Evolutionary conservation across 208 protist genomes (phyloP).

Genomic region (Leishmania lainsoni): DNA sequence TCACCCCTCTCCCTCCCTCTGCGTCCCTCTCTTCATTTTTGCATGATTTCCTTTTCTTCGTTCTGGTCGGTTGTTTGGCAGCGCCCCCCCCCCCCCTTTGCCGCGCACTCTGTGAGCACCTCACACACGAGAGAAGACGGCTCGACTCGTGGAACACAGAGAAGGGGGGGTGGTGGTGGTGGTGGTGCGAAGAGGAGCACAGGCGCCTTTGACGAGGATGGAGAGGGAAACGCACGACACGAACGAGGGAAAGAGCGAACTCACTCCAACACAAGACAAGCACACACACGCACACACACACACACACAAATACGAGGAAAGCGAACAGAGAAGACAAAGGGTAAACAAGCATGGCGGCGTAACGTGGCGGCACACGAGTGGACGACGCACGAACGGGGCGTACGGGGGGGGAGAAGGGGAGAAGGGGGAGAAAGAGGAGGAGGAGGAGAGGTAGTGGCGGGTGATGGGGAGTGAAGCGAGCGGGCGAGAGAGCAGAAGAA

Average conservation of each 20-base stretch:
- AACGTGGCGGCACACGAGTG: neutral
- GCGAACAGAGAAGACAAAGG: neutral
- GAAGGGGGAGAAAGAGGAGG: no score
- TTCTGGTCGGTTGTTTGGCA: neutral
- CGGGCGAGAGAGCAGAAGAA: neutral
- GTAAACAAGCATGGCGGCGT: neutral
- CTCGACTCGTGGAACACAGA: neutral
- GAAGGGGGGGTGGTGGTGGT: neutral
- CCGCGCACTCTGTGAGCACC: no score
- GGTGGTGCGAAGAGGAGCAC: neutral
- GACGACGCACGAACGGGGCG: neutral
- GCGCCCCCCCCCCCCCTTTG: no score
- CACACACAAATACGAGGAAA: neutral
- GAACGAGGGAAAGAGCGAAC: neutral
- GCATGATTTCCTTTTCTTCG: neutral
- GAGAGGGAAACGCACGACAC: neutral
- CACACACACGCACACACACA: slow-evolving; percentile 8
- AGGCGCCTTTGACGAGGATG: neutral
- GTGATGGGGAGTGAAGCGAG: neutral
- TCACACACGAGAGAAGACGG: no score
- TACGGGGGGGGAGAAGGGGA: neutral
- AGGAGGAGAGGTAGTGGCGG: neutral
- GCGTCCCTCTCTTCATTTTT: neutral
- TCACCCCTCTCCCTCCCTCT: neutral
- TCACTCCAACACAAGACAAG: neutral